Base-by-base conservation (phyloP, 2,329 filamentous ascomycete species). In the Macroventuria anomochaeta region DNA sequence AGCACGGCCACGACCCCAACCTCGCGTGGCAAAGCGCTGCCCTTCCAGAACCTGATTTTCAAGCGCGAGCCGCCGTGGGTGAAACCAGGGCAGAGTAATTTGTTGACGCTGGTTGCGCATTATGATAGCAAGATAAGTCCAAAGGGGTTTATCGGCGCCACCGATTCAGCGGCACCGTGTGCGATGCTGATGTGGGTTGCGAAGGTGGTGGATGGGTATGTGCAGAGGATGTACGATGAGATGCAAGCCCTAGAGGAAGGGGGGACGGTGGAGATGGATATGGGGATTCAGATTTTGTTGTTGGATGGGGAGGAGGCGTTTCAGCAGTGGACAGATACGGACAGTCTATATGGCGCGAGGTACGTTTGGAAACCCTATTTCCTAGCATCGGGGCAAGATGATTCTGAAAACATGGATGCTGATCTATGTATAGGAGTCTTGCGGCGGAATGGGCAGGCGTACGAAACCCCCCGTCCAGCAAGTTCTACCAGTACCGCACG, bases 301-400 rank as follows among this genome's bases (percentile, higher is more conserved):
- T 77, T 99, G 7, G 95, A 99, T 68, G 95, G 95, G 4, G 95
- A 99, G 76, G 95, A 99, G 75, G 93, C 95, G 0, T 99, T 96
- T 75, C 77, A 85, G 18, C 75, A 75, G 0, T 99, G 95, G 95
- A 89, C 86, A 0, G 84, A 85, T 29, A 84, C 81, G 0, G 95
- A 99, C 74, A 96, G 90, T 5, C 77, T 97, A 4, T 99, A 99
- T 67, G 95, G 95, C 2, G 85, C 93, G 15, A 85, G 91, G 87
- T 89, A 79, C 33, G 79, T 39, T n/a, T 25, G 17, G 12, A 2
- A 20, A 20, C 7, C 7, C 10, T 7, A 6, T 4, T 3, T 5
- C 8, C 11, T 13, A 25, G 36, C 13, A 26, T 13, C 36, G 12
- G 21, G 36, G 8, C 13, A 37, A 25, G 5, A 7, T 31, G 11